Base-by-base conservation (phyloP, 75 land plant genomes). In the Cunninghamia lanceolata region DNA sequence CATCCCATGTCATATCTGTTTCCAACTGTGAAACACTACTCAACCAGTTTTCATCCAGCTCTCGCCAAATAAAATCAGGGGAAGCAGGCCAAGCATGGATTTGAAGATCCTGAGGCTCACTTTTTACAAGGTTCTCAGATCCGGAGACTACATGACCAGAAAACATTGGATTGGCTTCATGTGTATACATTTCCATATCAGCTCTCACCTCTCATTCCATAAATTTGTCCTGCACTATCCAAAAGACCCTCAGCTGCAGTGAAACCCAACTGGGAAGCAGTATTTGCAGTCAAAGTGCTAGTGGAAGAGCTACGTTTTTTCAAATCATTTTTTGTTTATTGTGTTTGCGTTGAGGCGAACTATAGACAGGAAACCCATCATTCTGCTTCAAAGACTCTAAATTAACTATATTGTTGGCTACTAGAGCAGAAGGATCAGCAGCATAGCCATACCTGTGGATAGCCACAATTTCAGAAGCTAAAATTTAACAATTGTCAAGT, bases 341-440 rank as follows among this genome's bases (percentile, higher is more conserved):
- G 85, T 96, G 99, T 91, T 96, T 93, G 3, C 88, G 89, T 86
- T 93, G 93, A 13, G 94, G 93, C 1, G 95, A 91, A 85, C 95
- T 96, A 81, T 96, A 96, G 15, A 98, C 95, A 14, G 95, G 92
- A 9, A 94, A 78, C 2, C 89, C 96, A n/a, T 89, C 89, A 42
- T 92, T 93, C 43, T 82, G 9, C 85, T 86, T n/a, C 77, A 95
- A 84, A 13, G 90, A 86, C 21, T 91, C 90, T 14, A 88, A 0
- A 86, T 96, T 95, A 21, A 96, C 99, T 14, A 98, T 90, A 84
- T 90, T 87, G 59, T 53, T 77, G 10, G 92, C 92, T 4, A 86
- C 78, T 2, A 85, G 77, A 15, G 90, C 95, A 9, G 95, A 94
- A 9, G 98, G 98, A 84, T 96, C 98, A 19, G 95, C 94, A 30